Base-by-base conservation (phyloP, 2,329 filamentous ascomycete genomes). In the Ceratocystiopsis sp. region DNA sequence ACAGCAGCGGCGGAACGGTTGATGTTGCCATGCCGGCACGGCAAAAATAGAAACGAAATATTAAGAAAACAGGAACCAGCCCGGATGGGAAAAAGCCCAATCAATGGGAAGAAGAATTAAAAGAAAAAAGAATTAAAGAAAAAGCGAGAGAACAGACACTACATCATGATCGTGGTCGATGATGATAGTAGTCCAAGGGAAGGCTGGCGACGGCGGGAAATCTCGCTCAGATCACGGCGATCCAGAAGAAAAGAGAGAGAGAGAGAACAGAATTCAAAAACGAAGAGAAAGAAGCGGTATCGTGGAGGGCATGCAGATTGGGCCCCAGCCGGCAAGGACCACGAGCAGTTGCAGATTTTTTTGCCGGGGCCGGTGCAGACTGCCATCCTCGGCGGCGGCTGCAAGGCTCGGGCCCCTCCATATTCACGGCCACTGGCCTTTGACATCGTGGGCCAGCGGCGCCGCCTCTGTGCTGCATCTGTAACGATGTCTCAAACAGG, bases 1-100 rank as follows among this genome's bases (percentile, higher is more conserved):
- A 67, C 55, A 69, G 57, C 48, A 73, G 58, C 51, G 66, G 64
- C 62, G 69, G 64, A 35, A 59, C 58, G 25, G 25, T 29, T 8
- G 25, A 29, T 10, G 25, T 29, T 8, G 25, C 25, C 25, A 29
- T 29, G 25, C 25, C 25, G 25, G 25, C 25, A 29, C 25, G 25
- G 25, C 25, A 8, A 8, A 29, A 8, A 29, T 11, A 11, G 25
- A 29, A 29, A 7, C 19, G 19, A 21, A 7, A 21, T 21, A 29
- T 29, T 29, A 29, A 29, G 25, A 29, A 29, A 29, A 29, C 25
- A 29, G 25, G 45, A 46, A 48, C 48, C 44, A 45, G 48, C 48
- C 46, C 46, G 47, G 33, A 54, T 51, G 51, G 51, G 25, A 5
- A 59, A 57, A 56, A 54, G 52, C 63, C 64, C 65, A 68, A 50